A percentile compares a stretch with the other conserved stretches of the same genome.
Conservation (phyloP, 2,329 filamentous ascomycete genomes). For the Sarocladium brachiariae region DNA sequence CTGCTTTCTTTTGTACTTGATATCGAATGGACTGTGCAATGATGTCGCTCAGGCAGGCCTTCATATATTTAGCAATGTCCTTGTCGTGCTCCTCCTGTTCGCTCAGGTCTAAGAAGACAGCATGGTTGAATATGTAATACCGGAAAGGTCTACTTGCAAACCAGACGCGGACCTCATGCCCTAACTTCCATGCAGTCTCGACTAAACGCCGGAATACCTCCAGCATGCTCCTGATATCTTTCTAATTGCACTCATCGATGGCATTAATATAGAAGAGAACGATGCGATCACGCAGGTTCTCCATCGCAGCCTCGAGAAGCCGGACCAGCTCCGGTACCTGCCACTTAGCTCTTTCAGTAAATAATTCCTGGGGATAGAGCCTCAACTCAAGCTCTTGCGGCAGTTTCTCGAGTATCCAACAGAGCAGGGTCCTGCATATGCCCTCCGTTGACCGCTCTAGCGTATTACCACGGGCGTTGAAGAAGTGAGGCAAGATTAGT, state of each 20-base stretch:
- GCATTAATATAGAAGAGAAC: slow-evolving; percentile 19
- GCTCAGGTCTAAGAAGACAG: not conserved
- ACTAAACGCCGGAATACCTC: not conserved
- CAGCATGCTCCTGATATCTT: not conserved
- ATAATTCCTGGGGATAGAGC: too few relatives aligned
- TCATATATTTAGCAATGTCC: not conserved
- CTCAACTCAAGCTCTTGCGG: not conserved
- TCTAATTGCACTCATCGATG: slow-evolving; percentile 23
- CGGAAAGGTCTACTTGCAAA: not conserved
- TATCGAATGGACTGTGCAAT: slow-evolving; percentile 9
- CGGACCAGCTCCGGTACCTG: not conserved
- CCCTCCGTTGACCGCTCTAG: not conserved
- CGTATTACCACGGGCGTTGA: not conserved
- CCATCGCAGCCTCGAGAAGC: not conserved
- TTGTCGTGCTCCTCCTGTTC: not conserved
- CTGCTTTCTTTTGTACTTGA: slow-evolving; percentile 12
- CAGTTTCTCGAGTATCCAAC: not conserved
- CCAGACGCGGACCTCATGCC: not conserved
- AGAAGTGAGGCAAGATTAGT: slow-evolving; percentile 2
- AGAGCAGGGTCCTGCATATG: not conserved
- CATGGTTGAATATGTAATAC: not conserved
- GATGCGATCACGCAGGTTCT: not conserved
- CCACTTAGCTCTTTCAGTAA: not conserved
- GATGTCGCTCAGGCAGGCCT: not conserved
- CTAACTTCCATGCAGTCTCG: not conserved